Percentiles rank a stretch among this genome's conserved stretches.
phyloP scores from a whole-genome alignment of 192 early-diverging fungal genomes.

The Coemansia sp. region DNA sequence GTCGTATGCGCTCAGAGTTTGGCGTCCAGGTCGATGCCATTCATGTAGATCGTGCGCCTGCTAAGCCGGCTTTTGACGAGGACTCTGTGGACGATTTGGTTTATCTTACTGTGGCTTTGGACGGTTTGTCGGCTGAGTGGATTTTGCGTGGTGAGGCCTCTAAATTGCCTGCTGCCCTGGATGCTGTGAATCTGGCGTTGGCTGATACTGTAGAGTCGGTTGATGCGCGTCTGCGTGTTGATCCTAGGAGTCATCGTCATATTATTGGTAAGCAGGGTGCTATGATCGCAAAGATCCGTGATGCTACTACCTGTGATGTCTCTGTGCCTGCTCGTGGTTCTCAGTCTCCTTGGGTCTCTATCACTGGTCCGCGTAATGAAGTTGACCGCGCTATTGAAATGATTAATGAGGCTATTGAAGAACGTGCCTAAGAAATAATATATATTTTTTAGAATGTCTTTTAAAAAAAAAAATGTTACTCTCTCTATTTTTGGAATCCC shows the following conservation, averaged over 20 bases:
- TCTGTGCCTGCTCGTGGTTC: conserved; percentile 61
- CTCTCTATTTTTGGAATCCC: no score
- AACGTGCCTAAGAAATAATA: conserved; percentile 23
- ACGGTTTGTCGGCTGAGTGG: conserved; percentile 51
- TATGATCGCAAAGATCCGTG: conserved; percentile 73
- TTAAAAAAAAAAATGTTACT: no score
- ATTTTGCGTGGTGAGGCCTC: conserved; percentile 60
- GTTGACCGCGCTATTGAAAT: conserved; percentile 42
- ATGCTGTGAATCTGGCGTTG: conserved; percentile 27
- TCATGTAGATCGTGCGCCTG: conserved; percentile 42
- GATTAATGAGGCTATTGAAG: conserved; percentile 44
- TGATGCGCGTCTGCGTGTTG: conserved; percentile 55
- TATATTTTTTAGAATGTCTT: no score
- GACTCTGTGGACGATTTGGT: conserved; percentile 21
- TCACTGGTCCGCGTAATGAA: conserved; percentile 29
- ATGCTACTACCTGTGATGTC: conserved; percentile 66
- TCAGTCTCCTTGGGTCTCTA: conserved; percentile 29
- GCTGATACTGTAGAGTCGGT: background rate
- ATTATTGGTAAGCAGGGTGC: conserved; percentile 78
- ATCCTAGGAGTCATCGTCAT: conserved; percentile 62
- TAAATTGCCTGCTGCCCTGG: conserved; percentile 54
- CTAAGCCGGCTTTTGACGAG: conserved; percentile 14
- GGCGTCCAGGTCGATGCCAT: conserved; percentile 63
- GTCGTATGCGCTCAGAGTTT: conserved; percentile 65
- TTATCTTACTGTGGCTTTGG: conserved; percentile 24